Percentiles rank a stretch among this genome's conserved stretches.
Conservation (phyloP, 805 yeast genomes). For the Candida ovalis region DNA sequence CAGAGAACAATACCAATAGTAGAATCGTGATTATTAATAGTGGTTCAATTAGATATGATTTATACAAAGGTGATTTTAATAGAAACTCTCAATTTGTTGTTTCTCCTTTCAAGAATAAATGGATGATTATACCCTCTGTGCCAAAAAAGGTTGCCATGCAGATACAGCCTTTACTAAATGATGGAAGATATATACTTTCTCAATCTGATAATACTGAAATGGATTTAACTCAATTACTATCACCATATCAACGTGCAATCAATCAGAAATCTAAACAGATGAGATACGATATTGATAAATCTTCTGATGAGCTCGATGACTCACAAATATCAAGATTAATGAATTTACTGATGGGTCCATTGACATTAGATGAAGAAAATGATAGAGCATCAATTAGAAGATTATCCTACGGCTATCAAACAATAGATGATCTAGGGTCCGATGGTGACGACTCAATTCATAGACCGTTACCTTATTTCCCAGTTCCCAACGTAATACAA, state of each 20-base stretch:
- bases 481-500: conserved; percentile 78
- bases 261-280: conserved; percentile 5
- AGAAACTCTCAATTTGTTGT: conserved; percentile 75
- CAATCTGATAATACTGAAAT: conserved; percentile 1
- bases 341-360: neutral
- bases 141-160: conserved; percentile 54
- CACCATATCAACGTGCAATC: conserved; percentile 24
- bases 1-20: conserved; percentile 29
- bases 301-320: neutral
- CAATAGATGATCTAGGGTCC: conserved; percentile 78
- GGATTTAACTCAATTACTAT: conserved; percentile 13
- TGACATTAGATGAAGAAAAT: neutral
- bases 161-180: conserved; percentile 55
- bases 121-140: conserved; percentile 62
- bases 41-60: conserved; percentile 84
- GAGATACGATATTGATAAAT: neutral
- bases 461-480: conserved; percentile 51
- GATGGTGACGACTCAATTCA: conserved; percentile 86
- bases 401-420: conserved; percentile 65
- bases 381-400: conserved; percentile 3
- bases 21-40: conserved; percentile 72
- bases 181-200: conserved; percentile 37
- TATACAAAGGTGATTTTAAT: conserved; percentile 81
- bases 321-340: neutral
- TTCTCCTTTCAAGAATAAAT: conserved; percentile 78